Conservation (phyloP, 257 asterid species). For the Solanum tarijense region DNA sequence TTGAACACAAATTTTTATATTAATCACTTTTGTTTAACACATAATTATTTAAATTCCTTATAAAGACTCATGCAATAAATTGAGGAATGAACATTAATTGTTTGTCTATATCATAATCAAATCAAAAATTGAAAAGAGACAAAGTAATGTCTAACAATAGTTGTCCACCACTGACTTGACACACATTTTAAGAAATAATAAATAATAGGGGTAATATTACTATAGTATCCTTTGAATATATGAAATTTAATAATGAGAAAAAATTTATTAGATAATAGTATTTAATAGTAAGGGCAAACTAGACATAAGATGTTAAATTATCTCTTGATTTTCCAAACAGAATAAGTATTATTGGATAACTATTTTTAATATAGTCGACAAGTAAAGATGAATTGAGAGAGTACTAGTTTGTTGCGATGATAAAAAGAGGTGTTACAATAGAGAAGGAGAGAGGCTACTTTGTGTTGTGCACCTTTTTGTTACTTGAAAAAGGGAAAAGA, state of each 20-base stretch:
- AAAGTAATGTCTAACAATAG: too few species aligned
- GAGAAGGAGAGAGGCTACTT: too few species aligned
- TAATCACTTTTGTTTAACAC: not conserved
- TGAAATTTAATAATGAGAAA: too few species aligned
- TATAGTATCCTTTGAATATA: too few species aligned
- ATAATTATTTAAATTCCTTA: not conserved
- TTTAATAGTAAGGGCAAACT: not conserved
- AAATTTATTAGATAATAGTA: not conserved
- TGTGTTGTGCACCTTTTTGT: not conserved
- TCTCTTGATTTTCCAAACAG: not conserved
- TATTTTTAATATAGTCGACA: not conserved
- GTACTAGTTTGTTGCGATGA: not conserved
- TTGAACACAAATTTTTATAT: not conserved
- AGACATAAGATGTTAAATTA: not conserved
- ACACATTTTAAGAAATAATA: too few species aligned
- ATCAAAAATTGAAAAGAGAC: not conserved
- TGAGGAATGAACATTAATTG: not conserved
- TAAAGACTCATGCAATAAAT: not conserved
- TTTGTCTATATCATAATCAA: not conserved
- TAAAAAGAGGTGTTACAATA: too few species aligned
- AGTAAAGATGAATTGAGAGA: not conserved
- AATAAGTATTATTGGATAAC: not conserved
- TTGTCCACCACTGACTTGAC: too few species aligned
- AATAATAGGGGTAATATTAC: too few species aligned
- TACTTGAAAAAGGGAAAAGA: not conserved